Conservation (phyloP, 2,329 filamentous ascomycete genomes). For the Fusarium chaquense region DNA sequence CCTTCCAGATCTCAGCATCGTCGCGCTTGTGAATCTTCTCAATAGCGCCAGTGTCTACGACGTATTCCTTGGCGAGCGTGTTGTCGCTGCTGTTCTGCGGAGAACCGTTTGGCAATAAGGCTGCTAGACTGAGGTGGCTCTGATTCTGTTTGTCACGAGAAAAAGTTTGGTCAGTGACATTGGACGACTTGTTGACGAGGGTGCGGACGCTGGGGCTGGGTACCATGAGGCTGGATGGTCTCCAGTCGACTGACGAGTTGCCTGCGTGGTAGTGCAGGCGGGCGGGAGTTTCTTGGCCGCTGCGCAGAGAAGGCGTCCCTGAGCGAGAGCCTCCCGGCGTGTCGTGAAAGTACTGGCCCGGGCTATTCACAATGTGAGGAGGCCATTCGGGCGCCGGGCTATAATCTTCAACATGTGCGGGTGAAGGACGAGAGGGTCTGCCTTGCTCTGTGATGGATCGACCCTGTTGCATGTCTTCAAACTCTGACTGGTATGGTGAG, state of each 20-base stretch:
- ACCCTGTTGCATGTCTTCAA: constrained; percentile 47
- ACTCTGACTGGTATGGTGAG: constrained; percentile 34
- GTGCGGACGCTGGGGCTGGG: constrained; percentile 31
- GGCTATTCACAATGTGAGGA: constrained; percentile 38
- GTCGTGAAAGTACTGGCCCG: constrained; percentile 43
- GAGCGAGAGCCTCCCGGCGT: constrained; percentile 46
- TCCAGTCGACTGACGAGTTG: constrained; percentile 48
- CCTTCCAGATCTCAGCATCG: constrained; percentile 59
- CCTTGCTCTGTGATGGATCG: constrained; percentile 46
- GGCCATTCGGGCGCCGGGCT: constrained; percentile 44
- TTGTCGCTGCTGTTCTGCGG: constrained; percentile 43
- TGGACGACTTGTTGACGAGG: constrained; percentile 28
- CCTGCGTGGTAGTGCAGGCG: constrained; percentile 32
- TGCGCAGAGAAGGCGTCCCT: constrained; percentile 45
- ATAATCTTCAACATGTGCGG: constrained; percentile 44
- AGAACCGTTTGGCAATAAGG: constrained; percentile 51
- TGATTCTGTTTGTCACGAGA: constrained; percentile 52
- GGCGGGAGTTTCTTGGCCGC: constrained; percentile 44
- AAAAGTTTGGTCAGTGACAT: constrained; percentile 39
- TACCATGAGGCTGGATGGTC: constrained; percentile 50
- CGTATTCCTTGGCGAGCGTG: constrained; percentile 48
- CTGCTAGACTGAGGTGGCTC: constrained; percentile 58
- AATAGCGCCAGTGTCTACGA: constrained; percentile 50
- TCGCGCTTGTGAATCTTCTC: constrained; percentile 57
- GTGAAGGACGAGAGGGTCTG: constrained; percentile 34